Conservation (phyloP, 129 eudicot species). For the Tagetes patula region DNA sequence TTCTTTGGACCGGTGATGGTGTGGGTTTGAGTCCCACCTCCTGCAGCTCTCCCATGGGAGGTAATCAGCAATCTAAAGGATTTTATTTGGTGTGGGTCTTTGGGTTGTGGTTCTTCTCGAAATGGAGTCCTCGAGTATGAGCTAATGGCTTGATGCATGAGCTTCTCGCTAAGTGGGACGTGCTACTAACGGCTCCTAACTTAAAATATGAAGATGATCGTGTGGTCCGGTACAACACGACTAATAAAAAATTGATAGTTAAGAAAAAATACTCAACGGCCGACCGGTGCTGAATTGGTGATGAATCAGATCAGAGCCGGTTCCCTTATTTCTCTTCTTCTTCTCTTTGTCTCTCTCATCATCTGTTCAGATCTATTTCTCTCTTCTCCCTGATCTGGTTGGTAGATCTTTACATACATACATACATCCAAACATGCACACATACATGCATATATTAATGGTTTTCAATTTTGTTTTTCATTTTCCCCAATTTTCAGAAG, state of each 20-base stretch:
- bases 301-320: conserved; percentile 30
- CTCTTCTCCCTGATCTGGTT: conserved; percentile 40
- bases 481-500: conserved; percentile 11
- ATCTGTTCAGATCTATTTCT: conserved; percentile 27
- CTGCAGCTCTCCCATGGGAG: too few relatives aligned
- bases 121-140: too few relatives aligned
- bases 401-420: conserved; percentile 21
- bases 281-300: conserved; percentile 43
- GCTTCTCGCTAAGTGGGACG: too few relatives aligned
- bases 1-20: too few relatives aligned
- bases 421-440: neutral
- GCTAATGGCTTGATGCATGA: too few relatives aligned
- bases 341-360: conserved; percentile 9
- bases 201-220: too few relatives aligned
- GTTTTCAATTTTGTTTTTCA: conserved; percentile 6
- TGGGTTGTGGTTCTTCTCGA: too few relatives aligned
- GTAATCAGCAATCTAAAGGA: too few relatives aligned
- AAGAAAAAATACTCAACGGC: conserved; percentile 44
- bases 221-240: too few relatives aligned
- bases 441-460: neutral
- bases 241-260: neutral
- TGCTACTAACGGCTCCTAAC: too few relatives aligned
- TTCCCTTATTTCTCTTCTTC: neutral
- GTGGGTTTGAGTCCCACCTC: too few relatives aligned
- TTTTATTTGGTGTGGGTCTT: too few relatives aligned